Conservation (phyloP, 192 early-diverging fungal species). For the Coemansia sp. region DNA sequence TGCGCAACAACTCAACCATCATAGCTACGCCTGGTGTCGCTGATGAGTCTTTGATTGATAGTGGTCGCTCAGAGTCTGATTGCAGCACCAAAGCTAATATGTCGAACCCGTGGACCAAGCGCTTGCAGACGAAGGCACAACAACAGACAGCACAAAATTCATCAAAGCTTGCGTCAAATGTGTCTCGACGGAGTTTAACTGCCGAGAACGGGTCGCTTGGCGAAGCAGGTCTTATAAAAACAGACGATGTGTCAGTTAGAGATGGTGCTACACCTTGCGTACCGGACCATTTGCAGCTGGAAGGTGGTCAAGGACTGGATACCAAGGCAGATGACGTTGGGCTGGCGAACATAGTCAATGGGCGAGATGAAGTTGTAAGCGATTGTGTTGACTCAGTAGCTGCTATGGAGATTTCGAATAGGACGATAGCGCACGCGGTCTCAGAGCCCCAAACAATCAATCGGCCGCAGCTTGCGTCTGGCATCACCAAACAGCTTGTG, state of each 20-base stretch:
- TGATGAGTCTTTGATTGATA: not conserved
- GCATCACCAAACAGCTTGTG: not conserved
- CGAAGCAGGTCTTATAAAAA: not conserved
- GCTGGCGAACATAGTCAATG: not conserved
- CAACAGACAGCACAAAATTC: not conserved
- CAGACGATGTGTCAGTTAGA: too few species aligned
- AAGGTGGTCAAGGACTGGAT: not conserved
- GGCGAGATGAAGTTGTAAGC: not conserved
- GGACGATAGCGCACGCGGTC: not conserved
- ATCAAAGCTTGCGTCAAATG: conserved; percentile 4
- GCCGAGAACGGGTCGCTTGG: not conserved
- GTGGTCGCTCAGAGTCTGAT: not conserved
- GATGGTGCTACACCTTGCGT: not conserved
- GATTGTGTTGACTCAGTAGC: not conserved
- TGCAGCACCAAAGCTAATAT: not conserved
- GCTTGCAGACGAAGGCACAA: conserved; percentile 10
- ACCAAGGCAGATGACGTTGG: not conserved
- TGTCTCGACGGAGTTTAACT: not conserved
- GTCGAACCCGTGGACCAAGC: conserved; percentile 28
- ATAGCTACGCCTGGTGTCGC: not conserved
- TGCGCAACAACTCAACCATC: not conserved
- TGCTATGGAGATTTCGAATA: not conserved
- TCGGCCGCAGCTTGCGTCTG: not conserved
- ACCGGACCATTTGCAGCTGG: not conserved
- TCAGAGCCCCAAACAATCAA: not conserved